Conservation (phyloP, 2,329 filamentous ascomycete species). For the Diplodia seriata region DNA sequence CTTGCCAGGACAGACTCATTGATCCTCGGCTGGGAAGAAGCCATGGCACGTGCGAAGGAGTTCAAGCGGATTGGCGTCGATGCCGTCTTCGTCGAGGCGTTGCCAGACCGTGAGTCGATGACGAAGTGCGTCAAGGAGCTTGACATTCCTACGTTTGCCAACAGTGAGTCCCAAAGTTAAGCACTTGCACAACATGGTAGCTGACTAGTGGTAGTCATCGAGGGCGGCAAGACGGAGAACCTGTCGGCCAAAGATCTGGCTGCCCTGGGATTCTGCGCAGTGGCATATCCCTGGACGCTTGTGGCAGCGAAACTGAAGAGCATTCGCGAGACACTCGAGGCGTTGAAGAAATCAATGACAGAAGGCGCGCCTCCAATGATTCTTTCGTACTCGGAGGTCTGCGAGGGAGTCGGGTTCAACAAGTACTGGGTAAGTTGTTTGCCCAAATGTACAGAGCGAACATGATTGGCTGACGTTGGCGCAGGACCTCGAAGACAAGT, state of each 20-base stretch:
- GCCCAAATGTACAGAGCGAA: neutral
- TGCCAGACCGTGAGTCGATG: slow-evolving; percentile 55
- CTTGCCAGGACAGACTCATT: slow-evolving; percentile 55
- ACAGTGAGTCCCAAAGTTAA: slow-evolving; percentile 38
- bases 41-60: slow-evolving; percentile 51
- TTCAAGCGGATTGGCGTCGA: slow-evolving; percentile 55
- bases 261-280: slow-evolving; percentile 50
- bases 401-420: slow-evolving; percentile 52
- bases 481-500: slow-evolving; percentile 42
- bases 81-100: slow-evolving; percentile 55
- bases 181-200: neutral
- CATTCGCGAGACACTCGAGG: slow-evolving; percentile 48
- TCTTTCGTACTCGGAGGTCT: slow-evolving; percentile 54
- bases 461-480: slow-evolving; percentile 37
- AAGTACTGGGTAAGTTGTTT: slow-evolving; percentile 37
- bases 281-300: slow-evolving; percentile 56
- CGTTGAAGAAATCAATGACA: slow-evolving; percentile 53
- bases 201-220: slow-evolving; percentile 41
- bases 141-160: slow-evolving; percentile 52
- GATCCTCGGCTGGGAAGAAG: slow-evolving; percentile 55
- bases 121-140: slow-evolving; percentile 45
- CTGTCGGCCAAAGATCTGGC: slow-evolving; percentile 50
- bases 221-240: slow-evolving; percentile 53
- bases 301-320: slow-evolving; percentile 54
- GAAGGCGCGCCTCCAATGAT: slow-evolving; percentile 53